A percentile compares a stretch with the other conserved stretches of the same genome.
Conservation (phyloP, 257 asterid species). For the Gardenia jasminoides region DNA sequence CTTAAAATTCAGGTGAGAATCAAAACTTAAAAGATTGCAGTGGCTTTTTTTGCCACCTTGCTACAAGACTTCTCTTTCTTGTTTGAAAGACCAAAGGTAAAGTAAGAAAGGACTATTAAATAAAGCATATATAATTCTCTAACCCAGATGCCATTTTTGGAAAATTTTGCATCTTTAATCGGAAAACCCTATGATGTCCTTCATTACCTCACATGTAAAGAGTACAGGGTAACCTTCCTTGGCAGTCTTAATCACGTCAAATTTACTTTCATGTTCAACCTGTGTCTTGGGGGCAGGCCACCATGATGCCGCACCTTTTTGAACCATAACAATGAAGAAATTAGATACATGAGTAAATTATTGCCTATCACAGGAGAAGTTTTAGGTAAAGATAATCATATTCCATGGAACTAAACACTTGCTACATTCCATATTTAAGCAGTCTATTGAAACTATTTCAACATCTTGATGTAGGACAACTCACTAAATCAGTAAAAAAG, state of each 20-base stretch:
- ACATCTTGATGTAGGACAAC: not conserved
- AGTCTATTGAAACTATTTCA: not conserved
- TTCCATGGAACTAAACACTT: not conserved
- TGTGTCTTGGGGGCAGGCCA: slow-evolving; percentile 88
- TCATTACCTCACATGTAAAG: slow-evolving; percentile 86
- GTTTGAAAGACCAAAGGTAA: too few species aligned
- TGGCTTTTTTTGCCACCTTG: too few species aligned
- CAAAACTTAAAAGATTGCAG: too few species aligned
- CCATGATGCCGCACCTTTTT: slow-evolving; percentile 75
- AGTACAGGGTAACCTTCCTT: slow-evolving; percentile 71
- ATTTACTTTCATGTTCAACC: slow-evolving; percentile 55
- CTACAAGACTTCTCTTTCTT: too few species aligned
- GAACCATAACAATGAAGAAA: slow-evolving; percentile 20
- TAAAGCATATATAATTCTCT: not conserved
- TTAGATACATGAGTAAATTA: slow-evolving; percentile 16
- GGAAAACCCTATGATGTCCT: slow-evolving; percentile 12
- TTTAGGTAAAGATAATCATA: not conserved
- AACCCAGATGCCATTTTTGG: not conserved
- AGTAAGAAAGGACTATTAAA: too few species aligned
- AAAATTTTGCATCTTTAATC: not conserved
- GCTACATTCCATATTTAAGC: not conserved
- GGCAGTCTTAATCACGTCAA: slow-evolving; percentile 72
- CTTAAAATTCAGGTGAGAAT: too few species aligned
- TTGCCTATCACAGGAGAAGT: not conserved
- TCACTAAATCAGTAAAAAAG: not conserved